These are phyloP conservation scores for Encephalitozoon intestinalis DNA, from an alignment of 371 early-diverging fungal genomes.

Conservation along the genomic window DNA sequence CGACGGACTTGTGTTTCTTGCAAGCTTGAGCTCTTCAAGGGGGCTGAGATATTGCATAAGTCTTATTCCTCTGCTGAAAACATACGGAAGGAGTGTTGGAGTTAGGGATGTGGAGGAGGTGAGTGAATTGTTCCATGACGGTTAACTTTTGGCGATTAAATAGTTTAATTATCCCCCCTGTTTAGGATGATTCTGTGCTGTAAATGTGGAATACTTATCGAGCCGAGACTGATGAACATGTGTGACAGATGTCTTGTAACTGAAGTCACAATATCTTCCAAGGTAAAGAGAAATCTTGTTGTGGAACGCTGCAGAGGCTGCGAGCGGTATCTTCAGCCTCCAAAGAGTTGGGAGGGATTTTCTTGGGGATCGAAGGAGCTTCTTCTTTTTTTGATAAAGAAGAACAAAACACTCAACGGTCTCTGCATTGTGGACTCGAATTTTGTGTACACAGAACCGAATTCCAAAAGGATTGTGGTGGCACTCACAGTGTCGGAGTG, in stretches of 20 bases:
- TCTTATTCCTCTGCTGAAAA: slow-evolving; percentile 29
- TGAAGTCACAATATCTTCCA: slow-evolving; percentile 63
- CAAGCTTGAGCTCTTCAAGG: neutral
- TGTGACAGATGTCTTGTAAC: slow-evolving; percentile 92
- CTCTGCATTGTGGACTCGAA: slow-evolving; percentile 88
- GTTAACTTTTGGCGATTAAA: slow-evolving; percentile 4
- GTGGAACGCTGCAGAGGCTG: slow-evolving; percentile 87
- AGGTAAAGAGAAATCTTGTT: slow-evolving; percentile 76
- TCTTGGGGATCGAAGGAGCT: slow-evolving; percentile 83
- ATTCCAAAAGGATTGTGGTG: slow-evolving; percentile 80
- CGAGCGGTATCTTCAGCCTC: slow-evolving; percentile 89
- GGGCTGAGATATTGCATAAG: slow-evolving; percentile 20
- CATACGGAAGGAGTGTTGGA: neutral
- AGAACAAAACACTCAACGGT: slow-evolving; percentile 64
- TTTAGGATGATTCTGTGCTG: slow-evolving; percentile 69
- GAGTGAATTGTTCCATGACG: slow-evolving; percentile 11
- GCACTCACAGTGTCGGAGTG: slow-evolving; percentile 64
- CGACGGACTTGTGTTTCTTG: slow-evolving; percentile 2
- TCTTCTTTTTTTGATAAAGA: slow-evolving; percentile 80
- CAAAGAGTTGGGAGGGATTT: slow-evolving; percentile 76
- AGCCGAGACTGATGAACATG: slow-evolving; percentile 90
- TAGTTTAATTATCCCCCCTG: slow-evolving; percentile 11
- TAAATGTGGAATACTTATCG: slow-evolving; percentile 84
- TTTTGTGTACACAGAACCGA: slow-evolving; percentile 96
- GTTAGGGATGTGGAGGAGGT: slow-evolving; percentile 16